Evolutionary conservation across 768 basidiomycete genomes (phyloP), one percentile per base, ranked within the genome.

Genomic region (Mycena alexandri): DNA sequence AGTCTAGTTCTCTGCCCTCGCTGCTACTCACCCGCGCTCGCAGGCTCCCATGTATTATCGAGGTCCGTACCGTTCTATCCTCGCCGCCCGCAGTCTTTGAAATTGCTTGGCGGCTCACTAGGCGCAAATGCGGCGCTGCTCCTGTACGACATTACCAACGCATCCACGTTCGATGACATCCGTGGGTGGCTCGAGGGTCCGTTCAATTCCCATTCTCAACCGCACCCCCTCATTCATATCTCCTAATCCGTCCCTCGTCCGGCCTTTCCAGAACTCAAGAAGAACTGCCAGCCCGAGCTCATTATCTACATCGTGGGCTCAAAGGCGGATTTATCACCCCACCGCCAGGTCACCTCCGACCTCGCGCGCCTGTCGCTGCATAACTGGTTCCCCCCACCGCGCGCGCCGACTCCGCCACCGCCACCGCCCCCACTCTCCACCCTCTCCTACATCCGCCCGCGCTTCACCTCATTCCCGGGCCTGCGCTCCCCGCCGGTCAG

Each of bases 1-100:
- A 61, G 36, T 34, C 22, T 33, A 44, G 19, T 16, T 61, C 14
- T 41, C 43, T 51, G 3, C 33, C 41, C 41, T 10, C 61, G 14
- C 41, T 50, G 65, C 61, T 65, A 54, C 69, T 70, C 69, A 48
- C 72, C 65, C 56, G 72, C 58, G 58, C 70, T 71, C 54, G 12
- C 73, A 94, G 94, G 95, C 95, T 73, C 94, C 94, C 72, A 95
- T 97, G 91, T 97, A 96, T 83, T 96, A 96, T 86, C 90, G 95
- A 81, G 86, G 85, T 85, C 55, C 46, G 76, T 72, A 25, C 56
- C 52, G 62, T 61, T 55, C 69, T 69, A 50, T 43, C 56, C 71
- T 70, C 71, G 69, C 67, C 63, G 67, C 70, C 64, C 65, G 63
- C 46, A 38, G 38, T 61, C 44, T 36, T 67, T 74, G 53, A 73